Conservation (phyloP, 805 yeast genomes). For the Starmerella kuoi region DNA sequence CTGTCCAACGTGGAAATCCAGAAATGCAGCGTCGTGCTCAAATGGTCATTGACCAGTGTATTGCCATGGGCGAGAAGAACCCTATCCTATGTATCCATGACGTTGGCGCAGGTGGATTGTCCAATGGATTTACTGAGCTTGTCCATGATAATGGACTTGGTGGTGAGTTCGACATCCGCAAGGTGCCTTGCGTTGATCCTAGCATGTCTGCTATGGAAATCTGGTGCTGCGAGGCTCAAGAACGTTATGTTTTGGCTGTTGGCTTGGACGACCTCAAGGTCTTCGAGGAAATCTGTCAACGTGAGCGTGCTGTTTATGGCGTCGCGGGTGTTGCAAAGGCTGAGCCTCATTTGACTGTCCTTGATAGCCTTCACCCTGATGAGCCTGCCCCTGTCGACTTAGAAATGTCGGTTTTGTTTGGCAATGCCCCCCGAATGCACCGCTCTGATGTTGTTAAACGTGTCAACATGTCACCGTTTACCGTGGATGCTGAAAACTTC, state of each 20-base stretch:
- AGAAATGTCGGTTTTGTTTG: conserved; percentile 89
- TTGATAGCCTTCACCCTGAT: conserved; percentile 62
- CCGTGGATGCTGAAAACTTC: conserved; percentile 27
- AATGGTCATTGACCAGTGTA: conserved; percentile 91
- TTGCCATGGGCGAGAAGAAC: conserved; percentile 55
- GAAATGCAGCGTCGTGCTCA: conserved; percentile 99
- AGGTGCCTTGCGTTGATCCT: conserved; percentile 81
- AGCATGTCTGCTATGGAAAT: conserved; percentile 99
- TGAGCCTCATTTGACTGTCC: conserved; percentile 69
- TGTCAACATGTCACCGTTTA: conserved; percentile 33
- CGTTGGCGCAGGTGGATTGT: conserved; percentile 98
- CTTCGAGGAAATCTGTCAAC: conserved; percentile 70
- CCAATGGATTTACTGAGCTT: conserved; percentile 93
- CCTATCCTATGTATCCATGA: conserved; percentile 96
- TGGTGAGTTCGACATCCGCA: conserved; percentile 82
- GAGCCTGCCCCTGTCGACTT: conserved; percentile 71
- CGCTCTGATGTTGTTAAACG: conserved; percentile 56
- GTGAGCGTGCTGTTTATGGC: conserved; percentile 94
- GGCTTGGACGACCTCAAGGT: conserved; percentile 58
- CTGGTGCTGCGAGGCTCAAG: conserved; percentile 99
- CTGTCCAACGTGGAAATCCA: conserved; percentile 98
- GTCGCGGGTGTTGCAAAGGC: conserved; percentile 90
- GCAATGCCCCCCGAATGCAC: conserved; percentile 94
- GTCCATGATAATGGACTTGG: conserved; percentile 96
- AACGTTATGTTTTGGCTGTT: conserved; percentile 90